A percentile compares a stretch with the other conserved stretches of the same genome.
Conservation (phyloP, 106 monocot genomes). For the Agapanthus africanus region DNA sequence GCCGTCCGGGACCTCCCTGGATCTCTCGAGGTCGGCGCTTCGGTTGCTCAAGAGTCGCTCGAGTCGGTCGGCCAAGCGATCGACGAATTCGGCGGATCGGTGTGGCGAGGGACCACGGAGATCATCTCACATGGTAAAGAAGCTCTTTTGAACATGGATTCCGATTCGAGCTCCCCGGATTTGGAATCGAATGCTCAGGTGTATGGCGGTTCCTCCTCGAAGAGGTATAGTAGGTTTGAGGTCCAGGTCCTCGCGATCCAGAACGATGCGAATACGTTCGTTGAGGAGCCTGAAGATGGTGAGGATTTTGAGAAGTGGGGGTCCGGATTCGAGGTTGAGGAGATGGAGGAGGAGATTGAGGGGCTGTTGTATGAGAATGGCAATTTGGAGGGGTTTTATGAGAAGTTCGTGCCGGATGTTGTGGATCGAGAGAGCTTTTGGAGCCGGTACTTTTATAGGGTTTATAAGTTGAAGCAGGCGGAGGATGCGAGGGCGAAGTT, state of each 20-base stretch:
- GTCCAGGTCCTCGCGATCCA: constrained; percentile 59
- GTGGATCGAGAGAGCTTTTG: constrained; percentile 79
- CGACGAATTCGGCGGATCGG: constrained; percentile 47
- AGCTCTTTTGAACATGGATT: constrained; percentile 28
- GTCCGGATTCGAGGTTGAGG: constrained; percentile 37
- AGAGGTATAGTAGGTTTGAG: constrained; percentile 60
- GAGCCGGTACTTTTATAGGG: constrained; percentile 73
- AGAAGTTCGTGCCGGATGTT: constrained; percentile 58
- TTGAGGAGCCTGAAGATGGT: constrained; percentile 58
- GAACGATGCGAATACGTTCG: constrained; percentile 57
- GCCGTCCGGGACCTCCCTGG: constrained; percentile 49
- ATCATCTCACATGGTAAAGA: constrained; percentile 51
- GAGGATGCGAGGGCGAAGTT: constrained; percentile 78
- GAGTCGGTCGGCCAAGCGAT: constrained; percentile 82
- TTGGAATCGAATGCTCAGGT: constrained; percentile 17
- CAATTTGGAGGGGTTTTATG: constrained; percentile 39
- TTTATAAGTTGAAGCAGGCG: constrained; percentile 77
- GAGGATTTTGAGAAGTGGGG: constrained; percentile 62
- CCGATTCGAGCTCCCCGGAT: neutral
- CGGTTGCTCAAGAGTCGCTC: constrained; percentile 68
- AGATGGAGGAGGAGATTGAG: constrained; percentile 70
- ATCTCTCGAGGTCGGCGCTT: constrained; percentile 69
- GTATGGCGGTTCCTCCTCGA: neutral
- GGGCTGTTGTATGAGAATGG: constrained; percentile 42
- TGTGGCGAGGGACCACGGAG: constrained; percentile 30